Evolutionary conservation across 352 stramenopile species (phyloP), one percentile per base, ranked within the genome.

Genomic region (Globisporangium mamillatum): DNA sequence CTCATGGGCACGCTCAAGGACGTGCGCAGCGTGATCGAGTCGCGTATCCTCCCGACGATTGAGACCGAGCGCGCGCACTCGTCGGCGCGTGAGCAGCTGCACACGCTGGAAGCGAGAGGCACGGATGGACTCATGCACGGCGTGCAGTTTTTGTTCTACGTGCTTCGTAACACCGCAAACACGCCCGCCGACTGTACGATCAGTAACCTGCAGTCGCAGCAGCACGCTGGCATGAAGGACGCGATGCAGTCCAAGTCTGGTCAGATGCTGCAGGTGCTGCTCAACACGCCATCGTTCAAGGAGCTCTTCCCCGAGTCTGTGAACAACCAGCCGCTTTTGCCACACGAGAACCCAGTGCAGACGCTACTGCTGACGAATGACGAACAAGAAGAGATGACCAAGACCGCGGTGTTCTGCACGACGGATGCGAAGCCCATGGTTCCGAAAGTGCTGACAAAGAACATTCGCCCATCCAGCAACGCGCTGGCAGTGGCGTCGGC

Each of bases 61-160:
- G 85, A 95, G 69, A 88, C 87, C 3, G 85, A 93, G 68, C 82
- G 85, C 29, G 87, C 87, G 3, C 85, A 95, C 68, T 92, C 85
- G 64, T 95, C 85, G 1, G 87, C 85, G 2, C 84, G 86, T 58
- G 87, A 95, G 64, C 87, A 95, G 61, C 73, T 95, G 1, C 83
- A 92, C 64, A 91, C 83, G 24, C 55, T 95, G 14, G 87, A 95
- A 72, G 87, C 85, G 4, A 75, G 86, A 34, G 87, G 85, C 52
- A 92, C 83, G 14, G 85, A 93, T 63, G 87, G 84, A 36, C 79
- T 95, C 27, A 92, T 95, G 84, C 87, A 95, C 64, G 87, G 87
- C 44, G 85, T 95, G 53, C 87, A 95, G 70, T 95, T 95, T 63
- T 72, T 95, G 27, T 95, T 95, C 48, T 95, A 95, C 63, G 87